phyloP scores from a whole-genome alignment of 139 green algal genomes.

The Tetradesmus lagerheimii region DNA sequence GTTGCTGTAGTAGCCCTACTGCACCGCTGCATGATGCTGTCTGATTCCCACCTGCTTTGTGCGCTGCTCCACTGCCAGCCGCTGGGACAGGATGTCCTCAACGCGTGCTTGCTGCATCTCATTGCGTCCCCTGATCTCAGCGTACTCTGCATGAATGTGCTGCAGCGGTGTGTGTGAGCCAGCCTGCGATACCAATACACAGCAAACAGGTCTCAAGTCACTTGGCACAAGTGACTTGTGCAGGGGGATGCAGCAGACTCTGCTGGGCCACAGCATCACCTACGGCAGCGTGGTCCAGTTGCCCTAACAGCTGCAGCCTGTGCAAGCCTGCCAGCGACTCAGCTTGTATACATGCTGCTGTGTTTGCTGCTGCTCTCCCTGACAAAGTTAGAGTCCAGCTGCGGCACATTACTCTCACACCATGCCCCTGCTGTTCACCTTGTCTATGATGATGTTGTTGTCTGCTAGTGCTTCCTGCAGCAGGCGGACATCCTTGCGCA shows the following conservation, averaged over 20 bases:
- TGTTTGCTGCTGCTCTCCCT: background rate
- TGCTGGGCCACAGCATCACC: too few species aligned
- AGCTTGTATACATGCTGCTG: background rate
- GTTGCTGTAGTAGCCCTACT: background rate
- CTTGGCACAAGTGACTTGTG: too few species aligned
- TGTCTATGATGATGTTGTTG: conserved; percentile 84
- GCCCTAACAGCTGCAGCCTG: too few species aligned
- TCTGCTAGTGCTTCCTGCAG: conserved; percentile 81
- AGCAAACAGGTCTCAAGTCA: too few species aligned
- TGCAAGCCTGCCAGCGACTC: background rate
- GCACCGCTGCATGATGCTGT: too few species aligned
- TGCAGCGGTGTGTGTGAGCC: conserved; percentile 68
- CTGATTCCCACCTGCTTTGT: conserved; percentile 56
- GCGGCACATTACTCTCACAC: too few species aligned
- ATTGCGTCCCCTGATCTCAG: conserved; percentile 68
- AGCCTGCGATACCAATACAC: conserved; percentile 48
- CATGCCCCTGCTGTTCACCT: conserved; percentile 41
- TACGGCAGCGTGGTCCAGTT: too few species aligned
- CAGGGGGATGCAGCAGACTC: too few species aligned
- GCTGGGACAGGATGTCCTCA: conserved; percentile 75
- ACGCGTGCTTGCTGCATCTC: conserved; percentile 63
- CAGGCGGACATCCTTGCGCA: conserved; percentile 73
- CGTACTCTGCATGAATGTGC: conserved; percentile 61
- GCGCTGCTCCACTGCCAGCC: conserved; percentile 72
- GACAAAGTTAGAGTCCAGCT: too few species aligned